Base-by-base conservation (phyloP, 1,284 basidiomycete species). In the Boletus calvinii region DNA sequence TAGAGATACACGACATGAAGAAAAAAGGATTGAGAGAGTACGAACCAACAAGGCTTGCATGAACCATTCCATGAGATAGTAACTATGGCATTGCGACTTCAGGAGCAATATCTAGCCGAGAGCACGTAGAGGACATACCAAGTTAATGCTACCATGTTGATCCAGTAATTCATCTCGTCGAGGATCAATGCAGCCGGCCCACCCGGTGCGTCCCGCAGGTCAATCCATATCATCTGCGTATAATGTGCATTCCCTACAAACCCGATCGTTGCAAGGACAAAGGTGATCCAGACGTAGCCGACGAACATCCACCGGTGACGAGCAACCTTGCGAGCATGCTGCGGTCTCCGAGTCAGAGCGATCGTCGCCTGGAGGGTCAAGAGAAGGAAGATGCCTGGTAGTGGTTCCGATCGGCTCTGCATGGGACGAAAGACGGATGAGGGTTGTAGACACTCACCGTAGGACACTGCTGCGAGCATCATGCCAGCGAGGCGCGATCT, bases 221-320 rank as follows among this genome's bases (percentile, higher is more conserved):
- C 58, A 22, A 69, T 66, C 66, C 68, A 69, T 30, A 71, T 65
- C 59, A 69, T 62, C 46, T 71, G 55, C n/a, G 60, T 70, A 44
- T 62, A 68, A 41, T 53, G 59, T 3, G 59, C 57, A 44, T 71
- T 68, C 12, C 48, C 61, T 6, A 60, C 65, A 22, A 68, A 58
- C 6, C 60, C 58, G 15, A 69, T 36, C 1, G 69, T 65, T 12
- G 56, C 63, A 17, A 70, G 61, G 26, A 54, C 13, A 37, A 69
- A 70, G 1, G 67, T 69, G 37, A 59, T 48, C 22, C 48, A 42
- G 32, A 70, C 46, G 15, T 63, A 65, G 18, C n/a, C 4, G 15
- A 62, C 20, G 26, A 65, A 53, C 20, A 17, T 30, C 12, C 17
- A 15, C 13, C 52, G 50, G 9, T 48, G 29, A 12, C 32, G 30